A percentile compares a stretch with the other conserved stretches of the same genome.
Evolutionary conservation across 1,284 basidiomycete species (phyloP).

Genomic region (Pyrrhoderma lamaoense): DNA sequence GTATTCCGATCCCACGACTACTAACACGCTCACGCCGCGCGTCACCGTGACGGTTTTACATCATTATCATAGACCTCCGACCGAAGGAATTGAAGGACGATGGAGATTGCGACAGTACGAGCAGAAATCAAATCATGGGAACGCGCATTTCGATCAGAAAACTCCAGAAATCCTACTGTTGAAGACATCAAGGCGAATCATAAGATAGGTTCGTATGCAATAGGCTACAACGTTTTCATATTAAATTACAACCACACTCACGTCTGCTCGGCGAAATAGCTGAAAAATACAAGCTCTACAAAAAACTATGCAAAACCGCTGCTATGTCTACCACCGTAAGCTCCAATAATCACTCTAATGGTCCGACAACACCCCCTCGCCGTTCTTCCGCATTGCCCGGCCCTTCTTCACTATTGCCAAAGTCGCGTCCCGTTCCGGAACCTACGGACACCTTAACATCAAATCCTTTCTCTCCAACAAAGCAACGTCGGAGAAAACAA

Average conservation of each 20-base stretch:
- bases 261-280: conserved; percentile 38
- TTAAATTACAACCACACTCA: background rate
- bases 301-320: conserved; percentile 57
- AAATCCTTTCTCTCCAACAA: conserved; percentile 74
- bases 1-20: no score
- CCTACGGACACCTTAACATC: conserved; percentile 42
- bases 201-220: conserved; percentile 53
- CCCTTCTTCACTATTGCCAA: conserved; percentile 35
- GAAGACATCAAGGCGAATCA: conserved; percentile 71
- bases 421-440: conserved; percentile 41
- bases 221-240: conserved; percentile 4
- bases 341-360: conserved; percentile 1
- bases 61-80: no score
- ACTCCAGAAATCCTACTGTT: conserved; percentile 62
- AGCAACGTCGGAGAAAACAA: conserved; percentile 38
- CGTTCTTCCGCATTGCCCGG: conserved; percentile 27
- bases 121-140: conserved; percentile 82
- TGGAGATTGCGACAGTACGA: conserved; percentile 42
- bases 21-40: no score
- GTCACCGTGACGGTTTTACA: no score
- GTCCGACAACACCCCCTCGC: conserved; percentile 30
- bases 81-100: background rate
- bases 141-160: conserved; percentile 53
- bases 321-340: conserved; percentile 10
- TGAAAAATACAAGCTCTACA: conserved; percentile 77